A percentile compares a stretch with the other conserved stretches of the same genome.
Conservation (phyloP, 768 basidiomycete genomes). For the Lactarius psammicola region DNA sequence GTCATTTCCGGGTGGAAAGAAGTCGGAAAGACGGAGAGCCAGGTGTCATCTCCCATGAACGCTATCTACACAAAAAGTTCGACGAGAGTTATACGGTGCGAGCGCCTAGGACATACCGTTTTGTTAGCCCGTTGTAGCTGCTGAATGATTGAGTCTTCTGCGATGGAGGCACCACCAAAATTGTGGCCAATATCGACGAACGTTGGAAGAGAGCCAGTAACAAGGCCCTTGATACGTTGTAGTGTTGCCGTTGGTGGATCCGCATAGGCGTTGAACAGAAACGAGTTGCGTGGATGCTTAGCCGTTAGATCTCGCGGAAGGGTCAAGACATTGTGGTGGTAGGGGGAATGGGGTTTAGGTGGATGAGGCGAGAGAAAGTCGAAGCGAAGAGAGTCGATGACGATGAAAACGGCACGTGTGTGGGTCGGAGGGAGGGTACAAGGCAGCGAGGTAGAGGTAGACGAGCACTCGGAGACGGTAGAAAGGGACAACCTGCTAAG, state of each 20-base stretch:
- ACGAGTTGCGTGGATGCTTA: slow-evolving; percentile 63
- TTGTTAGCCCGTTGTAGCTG: slow-evolving; percentile 63
- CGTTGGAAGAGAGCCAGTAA: slow-evolving; percentile 92
- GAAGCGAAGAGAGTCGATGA: slow-evolving; percentile 91
- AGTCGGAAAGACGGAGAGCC: slow-evolving; percentile 85
- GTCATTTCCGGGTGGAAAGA: slow-evolving; percentile 70
- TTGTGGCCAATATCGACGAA: slow-evolving; percentile 94
- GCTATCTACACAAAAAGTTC: slow-evolving; percentile 51
- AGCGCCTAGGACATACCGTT: slow-evolving; percentile 46
- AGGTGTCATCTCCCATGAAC: slow-evolving; percentile 97
- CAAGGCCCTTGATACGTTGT: slow-evolving; percentile 92
- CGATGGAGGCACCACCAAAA: slow-evolving; percentile 83
- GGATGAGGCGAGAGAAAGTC: slow-evolving; percentile 84
- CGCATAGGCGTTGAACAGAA: slow-evolving; percentile 85
- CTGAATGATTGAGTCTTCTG: slow-evolving; percentile 83
- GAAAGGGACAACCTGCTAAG: slow-evolving; percentile 73
- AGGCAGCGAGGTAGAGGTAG: slow-evolving; percentile 27
- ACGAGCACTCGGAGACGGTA: slow-evolving; percentile 46
- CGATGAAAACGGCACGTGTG: slow-evolving; percentile 74
- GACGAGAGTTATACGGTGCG: slow-evolving; percentile 11
- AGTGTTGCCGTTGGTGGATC: slow-evolving; percentile 96
- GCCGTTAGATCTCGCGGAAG: slow-evolving; percentile 72
- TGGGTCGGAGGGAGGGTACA: slow-evolving; percentile 65
- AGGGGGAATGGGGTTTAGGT: slow-evolving; percentile 56
- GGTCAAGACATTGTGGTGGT: slow-evolving; percentile 80